Evolutionary conservation across 768 basidiomycete genomes (phyloP).

Genomic region (Hebeloma cylindrosporum): DNA sequence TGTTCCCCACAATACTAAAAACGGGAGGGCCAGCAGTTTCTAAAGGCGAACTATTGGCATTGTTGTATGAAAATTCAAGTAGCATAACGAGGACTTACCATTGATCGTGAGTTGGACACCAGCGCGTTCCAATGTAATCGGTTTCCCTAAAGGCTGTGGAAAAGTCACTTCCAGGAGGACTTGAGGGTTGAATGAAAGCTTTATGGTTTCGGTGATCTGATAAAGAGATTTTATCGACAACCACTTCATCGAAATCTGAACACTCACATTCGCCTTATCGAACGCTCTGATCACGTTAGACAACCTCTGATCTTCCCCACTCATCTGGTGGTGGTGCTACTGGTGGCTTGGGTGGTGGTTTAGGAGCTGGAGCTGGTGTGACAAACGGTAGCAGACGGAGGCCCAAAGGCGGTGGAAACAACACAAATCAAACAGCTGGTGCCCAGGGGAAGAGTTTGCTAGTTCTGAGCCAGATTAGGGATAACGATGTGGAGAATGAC

Average conservation of each 20-base stretch:
- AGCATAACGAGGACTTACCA: too few species aligned
- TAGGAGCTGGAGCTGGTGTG: slow-evolving; percentile 33
- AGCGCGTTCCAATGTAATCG: too few species aligned
- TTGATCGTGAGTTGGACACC: too few species aligned
- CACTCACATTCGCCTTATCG: too few species aligned
- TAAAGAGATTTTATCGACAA: too few species aligned
- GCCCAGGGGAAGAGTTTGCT: slow-evolving; percentile 73
- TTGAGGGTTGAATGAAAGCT: too few species aligned
- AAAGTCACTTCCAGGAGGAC: too few species aligned
- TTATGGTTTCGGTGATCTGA: too few species aligned
- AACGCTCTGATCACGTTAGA: too few species aligned
- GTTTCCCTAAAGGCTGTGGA: too few species aligned
- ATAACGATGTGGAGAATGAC: slow-evolving; percentile 72
- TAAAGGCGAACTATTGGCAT: neutral
- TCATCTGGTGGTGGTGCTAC: slow-evolving; percentile 19
- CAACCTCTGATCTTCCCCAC: too few species aligned
- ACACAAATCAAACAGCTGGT: slow-evolving; percentile 58
- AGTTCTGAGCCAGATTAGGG: slow-evolving; percentile 58
- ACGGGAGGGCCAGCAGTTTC: slow-evolving; percentile 13
- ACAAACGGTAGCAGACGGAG: slow-evolving; percentile 47
- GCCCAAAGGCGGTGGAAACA: slow-evolving; percentile 54
- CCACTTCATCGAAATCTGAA: too few species aligned
- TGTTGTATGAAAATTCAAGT: neutral
- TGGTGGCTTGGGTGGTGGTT: slow-evolving; percentile 23
- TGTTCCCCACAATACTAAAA: neutral